phyloP scores from a whole-genome alignment of 495 filamentous ascomycete species.

The Penicillium bialowiezense region DNA sequence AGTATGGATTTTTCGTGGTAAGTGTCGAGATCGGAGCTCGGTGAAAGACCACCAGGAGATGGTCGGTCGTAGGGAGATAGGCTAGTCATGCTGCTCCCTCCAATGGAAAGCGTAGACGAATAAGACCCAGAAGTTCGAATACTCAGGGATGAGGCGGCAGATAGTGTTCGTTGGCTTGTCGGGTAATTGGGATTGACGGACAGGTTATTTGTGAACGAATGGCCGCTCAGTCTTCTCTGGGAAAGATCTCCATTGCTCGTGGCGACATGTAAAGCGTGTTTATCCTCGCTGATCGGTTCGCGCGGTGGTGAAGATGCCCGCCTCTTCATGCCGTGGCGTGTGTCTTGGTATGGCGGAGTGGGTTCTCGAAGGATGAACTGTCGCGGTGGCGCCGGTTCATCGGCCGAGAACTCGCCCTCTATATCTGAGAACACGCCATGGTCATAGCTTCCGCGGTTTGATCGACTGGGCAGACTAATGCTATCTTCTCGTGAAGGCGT shows the following conservation, averaged over 20 bases:
- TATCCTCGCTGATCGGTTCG: slow-evolving; percentile 71
- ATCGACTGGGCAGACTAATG: slow-evolving; percentile 44
- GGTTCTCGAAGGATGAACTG: slow-evolving; percentile 61
- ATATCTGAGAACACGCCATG: slow-evolving; percentile 59
- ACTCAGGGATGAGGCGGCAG: slow-evolving; percentile 67
- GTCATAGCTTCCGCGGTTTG: slow-evolving; percentile 61
- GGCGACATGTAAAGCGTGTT: slow-evolving; percentile 50
- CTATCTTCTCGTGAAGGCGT: slow-evolving; percentile 50
- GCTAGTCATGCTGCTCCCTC: slow-evolving; percentile 71
- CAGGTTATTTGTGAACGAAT: slow-evolving; percentile 55
- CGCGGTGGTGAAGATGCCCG: slow-evolving; percentile 77
- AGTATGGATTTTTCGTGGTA: slow-evolving; percentile 46
- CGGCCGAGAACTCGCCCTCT: slow-evolving; percentile 65
- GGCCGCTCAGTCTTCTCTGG: slow-evolving; percentile 61
- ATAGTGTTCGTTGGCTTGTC: slow-evolving; percentile 64
- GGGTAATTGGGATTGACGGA: slow-evolving; percentile 56
- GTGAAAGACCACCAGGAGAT: slow-evolving; percentile 72
- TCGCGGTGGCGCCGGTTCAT: slow-evolving; percentile 57
- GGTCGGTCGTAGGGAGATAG: slow-evolving; percentile 67
- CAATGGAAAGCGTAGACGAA: slow-evolving; percentile 65
- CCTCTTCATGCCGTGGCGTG: slow-evolving; percentile 67
- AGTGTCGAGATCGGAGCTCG: slow-evolving; percentile 52
- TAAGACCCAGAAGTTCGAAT: slow-evolving; percentile 70
- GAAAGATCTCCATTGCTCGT: slow-evolving; percentile 63
- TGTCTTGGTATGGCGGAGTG: slow-evolving; percentile 41